These are phyloP conservation scores for Curvularia sp. DNA, from an alignment of 2,329 filamentous ascomycete species.

Conservation along the genomic window DNA sequence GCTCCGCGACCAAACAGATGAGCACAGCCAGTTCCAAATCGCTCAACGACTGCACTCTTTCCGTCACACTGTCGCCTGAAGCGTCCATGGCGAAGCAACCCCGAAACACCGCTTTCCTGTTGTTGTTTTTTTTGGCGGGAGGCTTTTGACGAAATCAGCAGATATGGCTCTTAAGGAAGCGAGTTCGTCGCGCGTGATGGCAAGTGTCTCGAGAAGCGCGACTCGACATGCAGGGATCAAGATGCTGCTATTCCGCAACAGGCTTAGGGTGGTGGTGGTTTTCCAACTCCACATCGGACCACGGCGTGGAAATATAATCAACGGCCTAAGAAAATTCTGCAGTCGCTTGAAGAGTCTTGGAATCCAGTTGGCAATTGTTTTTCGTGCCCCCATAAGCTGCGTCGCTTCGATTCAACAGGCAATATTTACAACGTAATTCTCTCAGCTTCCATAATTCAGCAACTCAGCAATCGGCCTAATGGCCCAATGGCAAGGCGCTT, in stretches of 20 bases:
- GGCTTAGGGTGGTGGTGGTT: background rate
- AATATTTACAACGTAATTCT: background rate
- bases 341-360: background rate
- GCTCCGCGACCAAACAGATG: conserved; percentile 78
- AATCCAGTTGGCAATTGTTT: too few relatives aligned
- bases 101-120: background rate
- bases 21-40: conserved; percentile 88
- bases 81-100: background rate
- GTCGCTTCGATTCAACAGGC: too few relatives aligned
- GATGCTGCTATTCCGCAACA: background rate
- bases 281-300: conserved; percentile 5
- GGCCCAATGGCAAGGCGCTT: conserved; percentile 65
- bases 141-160: background rate
- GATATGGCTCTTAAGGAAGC: background rate
- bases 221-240: background rate
- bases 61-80: conserved; percentile 3
- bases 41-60: conserved; percentile 76
- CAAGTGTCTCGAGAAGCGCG: background rate
- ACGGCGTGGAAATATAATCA: background rate
- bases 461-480: conserved; percentile 36
- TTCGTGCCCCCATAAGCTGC: too few relatives aligned
- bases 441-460: background rate
- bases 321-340: background rate
- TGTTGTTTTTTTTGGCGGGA: background rate
- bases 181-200: background rate